Evolutionary conservation across 1,284 basidiomycete genomes (phyloP).

Genomic region (Cryptococcus hybrid): DNA sequence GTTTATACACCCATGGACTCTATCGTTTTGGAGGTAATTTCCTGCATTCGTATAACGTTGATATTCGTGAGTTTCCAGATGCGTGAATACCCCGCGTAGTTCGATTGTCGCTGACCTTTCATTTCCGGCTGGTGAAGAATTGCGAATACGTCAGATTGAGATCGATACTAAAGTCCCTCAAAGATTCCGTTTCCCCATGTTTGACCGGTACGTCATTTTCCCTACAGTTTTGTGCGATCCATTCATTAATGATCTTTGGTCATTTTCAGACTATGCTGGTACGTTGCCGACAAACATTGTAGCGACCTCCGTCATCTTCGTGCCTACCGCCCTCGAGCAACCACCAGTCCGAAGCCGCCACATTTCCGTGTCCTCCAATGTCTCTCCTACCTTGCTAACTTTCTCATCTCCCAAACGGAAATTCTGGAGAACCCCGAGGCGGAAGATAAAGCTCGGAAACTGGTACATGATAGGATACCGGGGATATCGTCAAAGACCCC

Average conservation of each 20-base stretch:
- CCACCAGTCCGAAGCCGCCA: conserved; percentile 4
- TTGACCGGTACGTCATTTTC: conserved; percentile 61
- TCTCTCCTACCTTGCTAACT: conserved; percentile 66
- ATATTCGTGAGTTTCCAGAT: conserved; percentile 29
- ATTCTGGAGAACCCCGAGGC: conserved; percentile 57
- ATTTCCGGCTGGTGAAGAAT: conserved; percentile 56
- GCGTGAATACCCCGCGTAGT: neutral
- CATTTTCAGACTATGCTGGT: conserved; percentile 74
- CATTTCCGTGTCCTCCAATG: conserved; percentile 65
- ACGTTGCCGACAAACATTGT: conserved; percentile 74
- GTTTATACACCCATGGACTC: conserved; percentile 94
- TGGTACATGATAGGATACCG: conserved; percentile 76
- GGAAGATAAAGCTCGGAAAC: conserved; percentile 63
- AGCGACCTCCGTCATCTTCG: conserved; percentile 66
- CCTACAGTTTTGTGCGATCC: no score
- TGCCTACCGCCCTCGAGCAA: conserved; percentile 52
- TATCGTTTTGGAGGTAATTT: conserved; percentile 96
- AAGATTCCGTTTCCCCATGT: conserved; percentile 89
- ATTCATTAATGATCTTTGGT: no score
- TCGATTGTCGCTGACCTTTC: conserved; percentile 39
- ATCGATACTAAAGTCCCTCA: conserved; percentile 88
- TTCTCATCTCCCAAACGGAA: conserved; percentile 73
- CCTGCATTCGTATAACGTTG: conserved; percentile 71
- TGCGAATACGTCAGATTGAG: conserved; percentile 86
- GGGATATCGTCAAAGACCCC: conserved; percentile 74